A percentile compares a stretch with the other conserved stretches of the same genome.
phyloP scores from a whole-genome alignment of 2,329 filamentous ascomycete species.

The Aspergillus awamori region DNA sequence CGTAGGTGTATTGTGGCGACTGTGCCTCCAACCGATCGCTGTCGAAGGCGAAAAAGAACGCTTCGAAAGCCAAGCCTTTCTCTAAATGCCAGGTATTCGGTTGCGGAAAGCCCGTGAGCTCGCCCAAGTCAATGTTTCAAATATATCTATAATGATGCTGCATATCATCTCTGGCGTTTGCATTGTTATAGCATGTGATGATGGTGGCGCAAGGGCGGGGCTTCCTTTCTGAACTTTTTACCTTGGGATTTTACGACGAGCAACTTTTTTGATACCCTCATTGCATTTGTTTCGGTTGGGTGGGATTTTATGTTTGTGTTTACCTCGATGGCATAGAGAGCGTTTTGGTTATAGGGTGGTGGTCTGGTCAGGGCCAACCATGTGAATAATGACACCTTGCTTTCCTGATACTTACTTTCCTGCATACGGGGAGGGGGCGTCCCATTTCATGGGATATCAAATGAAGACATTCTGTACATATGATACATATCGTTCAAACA shows the following conservation, averaged over 20 bases:
- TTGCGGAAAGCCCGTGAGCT: conserved; percentile 45
- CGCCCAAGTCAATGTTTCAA: conserved; percentile 48
- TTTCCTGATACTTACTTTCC: not conserved
- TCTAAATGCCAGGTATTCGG: conserved; percentile 47
- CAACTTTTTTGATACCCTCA: conserved; percentile 25
- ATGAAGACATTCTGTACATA: conserved; percentile 25
- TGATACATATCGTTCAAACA: conserved; percentile 27
- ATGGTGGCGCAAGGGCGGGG: conserved; percentile 20
- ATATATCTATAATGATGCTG: conserved; percentile 46
- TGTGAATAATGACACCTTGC: not conserved
- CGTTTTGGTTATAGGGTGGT: conserved; percentile 6
- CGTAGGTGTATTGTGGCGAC: conserved; percentile 53
- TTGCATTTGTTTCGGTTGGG: conserved; percentile 13
- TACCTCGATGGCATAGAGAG: conserved; percentile 6
- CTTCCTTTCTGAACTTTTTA: conserved; percentile 15
- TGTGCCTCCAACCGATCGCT: conserved; percentile 46
- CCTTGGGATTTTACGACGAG: not conserved
- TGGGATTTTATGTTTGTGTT: not conserved
- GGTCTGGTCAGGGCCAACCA: not conserved
- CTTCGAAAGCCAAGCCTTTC: conserved; percentile 42
- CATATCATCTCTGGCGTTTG: not conserved
- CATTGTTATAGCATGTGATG: conserved; percentile 23
- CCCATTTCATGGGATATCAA: not conserved
- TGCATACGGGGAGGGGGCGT: not conserved
- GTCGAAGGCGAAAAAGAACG: conserved; percentile 38